A percentile compares a stretch with the other conserved stretches of the same genome.
Conservation (phyloP, 345 rosid genomes). For the Eutrema heterophyllum region DNA sequence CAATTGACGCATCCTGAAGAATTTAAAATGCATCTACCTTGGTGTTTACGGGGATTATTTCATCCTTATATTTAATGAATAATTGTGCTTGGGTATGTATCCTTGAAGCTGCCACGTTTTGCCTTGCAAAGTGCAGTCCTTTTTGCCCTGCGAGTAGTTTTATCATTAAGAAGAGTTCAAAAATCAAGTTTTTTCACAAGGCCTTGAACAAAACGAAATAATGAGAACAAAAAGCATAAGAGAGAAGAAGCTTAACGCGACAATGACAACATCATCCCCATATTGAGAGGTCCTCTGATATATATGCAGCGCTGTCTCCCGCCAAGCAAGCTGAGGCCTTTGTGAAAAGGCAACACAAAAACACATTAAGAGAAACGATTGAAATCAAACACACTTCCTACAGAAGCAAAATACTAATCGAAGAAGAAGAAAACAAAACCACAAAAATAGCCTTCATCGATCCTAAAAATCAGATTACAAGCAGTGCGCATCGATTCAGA, state of each 20-base stretch:
- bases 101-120: slow-evolving; percentile 88
- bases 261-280: slow-evolving; percentile 90
- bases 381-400: background rate
- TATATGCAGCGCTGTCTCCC: slow-evolving; percentile 70
- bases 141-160: slow-evolving; percentile 53
- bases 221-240: background rate
- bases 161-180: background rate
- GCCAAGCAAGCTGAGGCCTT: slow-evolving; percentile 79
- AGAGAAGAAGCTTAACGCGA: slow-evolving; percentile 57
- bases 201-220: background rate
- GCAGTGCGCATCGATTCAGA: background rate
- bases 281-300: slow-evolving; percentile 56
- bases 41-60: slow-evolving; percentile 79
- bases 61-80: slow-evolving; percentile 84
- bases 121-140: slow-evolving; percentile 83
- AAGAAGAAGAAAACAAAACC: background rate
- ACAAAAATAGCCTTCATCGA: background rate
- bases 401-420: background rate
- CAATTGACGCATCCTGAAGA: background rate
- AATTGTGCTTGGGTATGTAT: slow-evolving; percentile 72
- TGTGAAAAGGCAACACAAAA: background rate
- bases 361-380: background rate
- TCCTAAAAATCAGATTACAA: background rate
- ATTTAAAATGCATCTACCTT: slow-evolving; percentile 49
- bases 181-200: background rate